Evolutionary conservation across 2,329 filamentous ascomycete genomes (phyloP).

Genomic region (Verticillium alfalfae): DNA sequence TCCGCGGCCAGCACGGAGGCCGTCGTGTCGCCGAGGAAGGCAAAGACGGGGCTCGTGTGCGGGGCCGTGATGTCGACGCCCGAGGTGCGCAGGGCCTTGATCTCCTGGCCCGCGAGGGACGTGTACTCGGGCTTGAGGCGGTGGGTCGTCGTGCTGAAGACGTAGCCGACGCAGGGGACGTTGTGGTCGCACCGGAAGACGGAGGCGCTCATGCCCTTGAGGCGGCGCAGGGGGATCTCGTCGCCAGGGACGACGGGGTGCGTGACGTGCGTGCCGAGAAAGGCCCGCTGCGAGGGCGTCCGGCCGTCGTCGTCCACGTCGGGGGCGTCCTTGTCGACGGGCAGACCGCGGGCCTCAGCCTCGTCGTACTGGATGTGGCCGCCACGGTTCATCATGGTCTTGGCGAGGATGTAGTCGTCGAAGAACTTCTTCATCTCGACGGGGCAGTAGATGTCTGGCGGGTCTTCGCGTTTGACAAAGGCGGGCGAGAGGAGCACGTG

Average conservation of each 20-base stretch:
- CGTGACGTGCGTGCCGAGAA: constrained; percentile 31
- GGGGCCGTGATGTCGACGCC: constrained; percentile 33
- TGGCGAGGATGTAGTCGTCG: constrained; percentile 32
- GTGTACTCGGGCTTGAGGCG: constrained; percentile 32
- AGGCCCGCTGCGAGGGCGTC: constrained; percentile 13
- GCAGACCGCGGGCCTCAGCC: constrained; percentile 8
- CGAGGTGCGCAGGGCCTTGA: constrained; percentile 29
- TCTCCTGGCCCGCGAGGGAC: constrained; percentile 24
- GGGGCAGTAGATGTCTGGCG: constrained; percentile 40
- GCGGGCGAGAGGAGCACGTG: constrained; percentile 36
- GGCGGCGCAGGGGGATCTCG: constrained; percentile 25
- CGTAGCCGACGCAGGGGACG: constrained; percentile 41
- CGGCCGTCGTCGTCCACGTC: constrained; percentile 7
- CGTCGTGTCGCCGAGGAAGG: constrained; percentile 43
- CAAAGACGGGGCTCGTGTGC: constrained; percentile 33
- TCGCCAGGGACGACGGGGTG: constrained; percentile 29
- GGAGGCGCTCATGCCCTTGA: constrained; percentile 29
- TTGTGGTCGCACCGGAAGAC: constrained; percentile 41
- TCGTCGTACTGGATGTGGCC: constrained; percentile 25
- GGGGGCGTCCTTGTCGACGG: constrained; percentile 1
- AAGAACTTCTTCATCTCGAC: constrained; percentile 30
- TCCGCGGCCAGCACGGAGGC: constrained; percentile 29
- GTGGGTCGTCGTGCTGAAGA: constrained; percentile 32
- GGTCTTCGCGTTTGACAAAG: constrained; percentile 36
- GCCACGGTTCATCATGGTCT: constrained; percentile 34